Base-by-base conservation (phyloP, 352 stramenopile species). In the Pythium sukuiense region DNA sequence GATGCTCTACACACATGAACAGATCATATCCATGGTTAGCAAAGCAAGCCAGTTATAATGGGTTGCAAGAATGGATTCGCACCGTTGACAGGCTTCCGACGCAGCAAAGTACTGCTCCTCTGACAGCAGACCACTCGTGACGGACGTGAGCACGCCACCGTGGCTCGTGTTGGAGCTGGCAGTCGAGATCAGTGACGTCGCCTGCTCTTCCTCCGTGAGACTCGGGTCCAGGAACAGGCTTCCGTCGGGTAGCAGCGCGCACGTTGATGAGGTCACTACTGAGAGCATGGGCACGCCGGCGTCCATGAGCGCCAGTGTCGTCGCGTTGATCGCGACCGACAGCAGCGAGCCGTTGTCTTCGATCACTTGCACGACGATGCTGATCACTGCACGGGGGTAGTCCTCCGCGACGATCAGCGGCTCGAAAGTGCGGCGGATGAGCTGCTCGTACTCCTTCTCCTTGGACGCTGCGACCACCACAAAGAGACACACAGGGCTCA, bases 51-150 rank as follows among this genome's bases (percentile, higher is more conserved):
- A 13, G 16, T 13, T 13, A 18, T 5, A 16, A 13, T n/a, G 37
- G 14, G 9, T 4, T n/a, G 6, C 35, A 6, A 3, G 2, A 43
- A 16, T 43, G 37, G 14, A 8, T 52, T 52, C 70, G 30, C 39
- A 93, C 85, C 86, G 72, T 46, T 89, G 81, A 12, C 86, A 95
- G 27, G 85, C 85, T 59, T 95, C 86, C 0, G 83, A 90, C 49
- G 83, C 89, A 29, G 86, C 82, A 72, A 95, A 95, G 61, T 91
- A 95, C 61, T 93, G 81, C 37, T 90, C 83, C 73, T 95, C 84
- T 6, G 78, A 83, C 48, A 93, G 69, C 49, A 92, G 63, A 30
- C 83, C 85, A 52, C 81, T 90, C 4, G 82, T 89, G 59, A 93
- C 73, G 18, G 83, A 93, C 12, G 81, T 92, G 39, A 95, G 71